Percentiles rank a stretch among this genome's conserved stretches.
phyloP scores from a whole-genome alignment of 768 basidiomycete species.

The Pleurotus sapidus region DNA sequence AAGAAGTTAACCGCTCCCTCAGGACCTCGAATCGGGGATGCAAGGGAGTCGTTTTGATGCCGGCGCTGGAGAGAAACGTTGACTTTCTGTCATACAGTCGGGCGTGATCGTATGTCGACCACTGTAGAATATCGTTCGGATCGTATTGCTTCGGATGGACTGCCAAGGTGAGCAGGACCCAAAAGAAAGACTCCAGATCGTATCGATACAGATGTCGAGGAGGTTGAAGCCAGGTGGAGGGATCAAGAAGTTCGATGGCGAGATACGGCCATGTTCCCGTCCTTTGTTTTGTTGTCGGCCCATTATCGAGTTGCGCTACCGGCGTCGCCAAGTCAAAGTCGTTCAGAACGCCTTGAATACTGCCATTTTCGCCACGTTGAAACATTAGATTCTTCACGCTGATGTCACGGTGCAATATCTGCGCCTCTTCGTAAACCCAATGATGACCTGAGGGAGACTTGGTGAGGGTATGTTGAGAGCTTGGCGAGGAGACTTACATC shows the following conservation, averaged over 20 bases:
- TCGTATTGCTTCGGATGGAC: neutral
- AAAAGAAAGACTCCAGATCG: conserved; percentile 4
- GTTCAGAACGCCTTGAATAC: neutral
- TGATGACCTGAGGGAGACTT: neutral
- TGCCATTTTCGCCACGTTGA: neutral
- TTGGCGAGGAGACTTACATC: neutral
- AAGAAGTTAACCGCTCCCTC: neutral
- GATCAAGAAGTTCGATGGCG: neutral
- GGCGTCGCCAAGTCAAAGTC: conserved; percentile 3
- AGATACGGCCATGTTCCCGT: neutral
- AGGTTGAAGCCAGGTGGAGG: neutral
- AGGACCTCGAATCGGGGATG: too few relatives aligned
- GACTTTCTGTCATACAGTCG: neutral
- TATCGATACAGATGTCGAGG: neutral
- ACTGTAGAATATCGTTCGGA: neutral
- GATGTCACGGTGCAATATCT: conserved; percentile 1
- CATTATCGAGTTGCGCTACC: neutral
- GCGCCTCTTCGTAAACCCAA: neutral
- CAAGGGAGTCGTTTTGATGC: too few relatives aligned
- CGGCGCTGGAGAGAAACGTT: too few relatives aligned
- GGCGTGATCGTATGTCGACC: neutral
- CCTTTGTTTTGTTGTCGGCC: neutral
- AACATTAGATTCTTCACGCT: neutral
- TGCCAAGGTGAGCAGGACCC: neutral
- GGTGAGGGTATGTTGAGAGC: neutral